Percentiles rank a stretch among this genome's conserved stretches.
Conservation (phyloP, 441 rosid genomes). For the Pelargonium myrrhifolium region DNA sequence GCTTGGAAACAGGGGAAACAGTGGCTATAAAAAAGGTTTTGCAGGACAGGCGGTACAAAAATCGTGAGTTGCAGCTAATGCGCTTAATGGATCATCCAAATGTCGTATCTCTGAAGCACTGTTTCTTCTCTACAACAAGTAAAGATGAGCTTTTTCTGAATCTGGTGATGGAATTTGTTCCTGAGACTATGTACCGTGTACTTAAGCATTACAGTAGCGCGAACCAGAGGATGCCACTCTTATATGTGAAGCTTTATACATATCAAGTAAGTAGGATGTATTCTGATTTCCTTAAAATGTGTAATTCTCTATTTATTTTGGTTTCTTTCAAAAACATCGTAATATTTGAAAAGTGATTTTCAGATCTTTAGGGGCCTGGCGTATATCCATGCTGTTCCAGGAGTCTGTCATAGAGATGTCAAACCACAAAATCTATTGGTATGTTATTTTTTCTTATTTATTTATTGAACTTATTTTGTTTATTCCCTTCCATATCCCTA, state of each 20-base stretch:
- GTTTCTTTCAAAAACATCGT: conserved; percentile 12
- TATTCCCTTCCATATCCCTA: background rate
- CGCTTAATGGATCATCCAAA: conserved; percentile 93
- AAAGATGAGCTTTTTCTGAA: conserved; percentile 87
- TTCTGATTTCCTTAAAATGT: background rate
- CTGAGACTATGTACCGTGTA: conserved; percentile 81
- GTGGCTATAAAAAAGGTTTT: conserved; percentile 94
- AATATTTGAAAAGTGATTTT: conserved; percentile 11
- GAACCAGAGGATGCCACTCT: conserved; percentile 83
- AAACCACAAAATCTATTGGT: conserved; percentile 98
- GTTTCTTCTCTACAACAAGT: conserved; percentile 90
- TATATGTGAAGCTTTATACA: conserved; percentile 78
- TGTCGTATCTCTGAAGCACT: conserved; percentile 84
- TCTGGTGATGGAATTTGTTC: conserved; percentile 95
- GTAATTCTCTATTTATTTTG: background rate
- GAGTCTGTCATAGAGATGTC: conserved; percentile 92
- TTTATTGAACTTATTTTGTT: background rate
- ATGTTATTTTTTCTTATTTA: conserved; percentile 16
- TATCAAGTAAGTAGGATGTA: conserved; percentile 60
- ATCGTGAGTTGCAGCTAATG: conserved; percentile 88
- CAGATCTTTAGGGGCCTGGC: conserved; percentile 93
- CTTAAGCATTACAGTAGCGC: conserved; percentile 75
- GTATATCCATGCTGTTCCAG: conserved; percentile 76
- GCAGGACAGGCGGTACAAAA: conserved; percentile 90
- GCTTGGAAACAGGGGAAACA: conserved; percentile 93